Percentiles rank a stretch among this genome's conserved stretches.
Evolutionary conservation across 1,284 basidiomycete species (phyloP).

Genomic region (Tetrapyrgos nigripes): DNA sequence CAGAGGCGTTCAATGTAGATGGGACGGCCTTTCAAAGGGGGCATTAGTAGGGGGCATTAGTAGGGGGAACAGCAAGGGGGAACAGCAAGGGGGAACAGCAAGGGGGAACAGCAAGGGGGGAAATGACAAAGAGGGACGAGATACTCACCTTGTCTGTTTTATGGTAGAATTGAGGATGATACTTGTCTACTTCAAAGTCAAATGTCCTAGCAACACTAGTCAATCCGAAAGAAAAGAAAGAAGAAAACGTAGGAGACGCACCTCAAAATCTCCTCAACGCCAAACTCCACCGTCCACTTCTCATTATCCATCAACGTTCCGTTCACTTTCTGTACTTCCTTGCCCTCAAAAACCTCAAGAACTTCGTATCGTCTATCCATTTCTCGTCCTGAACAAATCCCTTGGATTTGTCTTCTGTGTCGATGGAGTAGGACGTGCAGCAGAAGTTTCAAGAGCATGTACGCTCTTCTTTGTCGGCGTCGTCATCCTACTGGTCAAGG

Average conservation of each 20-base stretch:
- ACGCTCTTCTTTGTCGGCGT: too few species aligned
- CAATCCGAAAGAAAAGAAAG: not conserved
- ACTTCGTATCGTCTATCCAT: constrained; percentile 79
- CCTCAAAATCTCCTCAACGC: constrained; percentile 88
- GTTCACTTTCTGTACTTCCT: constrained; percentile 91
- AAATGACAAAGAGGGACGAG: not conserved
- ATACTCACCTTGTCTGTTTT: constrained; percentile 86
- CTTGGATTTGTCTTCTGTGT: too few species aligned
- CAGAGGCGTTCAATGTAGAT: constrained; percentile 96
- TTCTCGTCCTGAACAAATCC: too few species aligned
- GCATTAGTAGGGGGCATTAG: not conserved
- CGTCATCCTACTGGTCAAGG: too few species aligned
- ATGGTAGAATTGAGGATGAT: constrained; percentile 97
- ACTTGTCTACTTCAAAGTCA: constrained; percentile 90
- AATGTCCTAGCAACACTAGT: constrained; percentile 53
- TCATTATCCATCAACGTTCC: constrained; percentile 86
- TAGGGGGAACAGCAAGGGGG: not conserved
- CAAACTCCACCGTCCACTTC: constrained; percentile 91
- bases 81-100: not conserved
- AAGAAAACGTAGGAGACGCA: constrained; percentile 45
- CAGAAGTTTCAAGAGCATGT: too few species aligned
- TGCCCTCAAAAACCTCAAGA: constrained; percentile 91
- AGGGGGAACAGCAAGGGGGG: not conserved
- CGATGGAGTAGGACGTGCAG: too few species aligned
- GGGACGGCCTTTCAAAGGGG: constrained; percentile 83